These are phyloP conservation scores for Ustilago crameri DNA, from an alignment of 1,284 basidiomycete genomes.

Conservation along the genomic window DNA sequence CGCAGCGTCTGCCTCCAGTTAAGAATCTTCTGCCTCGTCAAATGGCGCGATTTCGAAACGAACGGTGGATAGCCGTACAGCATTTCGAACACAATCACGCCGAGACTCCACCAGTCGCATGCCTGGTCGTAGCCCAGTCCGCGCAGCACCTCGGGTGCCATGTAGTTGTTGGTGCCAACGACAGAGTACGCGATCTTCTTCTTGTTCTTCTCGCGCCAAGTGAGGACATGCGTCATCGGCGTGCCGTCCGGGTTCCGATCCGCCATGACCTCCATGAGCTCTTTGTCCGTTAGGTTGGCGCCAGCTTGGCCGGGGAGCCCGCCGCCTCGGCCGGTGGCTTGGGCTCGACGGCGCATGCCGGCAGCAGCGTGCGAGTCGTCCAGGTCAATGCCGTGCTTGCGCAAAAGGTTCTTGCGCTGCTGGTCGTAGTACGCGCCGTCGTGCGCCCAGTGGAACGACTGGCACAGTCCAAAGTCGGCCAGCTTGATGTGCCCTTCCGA, in stretches of 20 bases:
- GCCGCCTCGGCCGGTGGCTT: conserved; percentile 31
- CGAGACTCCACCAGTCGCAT: conserved; percentile 98
- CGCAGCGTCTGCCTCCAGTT: conserved; percentile 89
- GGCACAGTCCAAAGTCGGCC: conserved; percentile 89
- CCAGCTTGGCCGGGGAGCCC: conserved; percentile 26
- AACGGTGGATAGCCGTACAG: conserved; percentile 81
- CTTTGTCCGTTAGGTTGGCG: conserved; percentile 46
- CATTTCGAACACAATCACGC: conserved; percentile 78
- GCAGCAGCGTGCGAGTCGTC: conserved; percentile 75
- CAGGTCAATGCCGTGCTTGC: conserved; percentile 93
- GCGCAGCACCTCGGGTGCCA: conserved; percentile 94
- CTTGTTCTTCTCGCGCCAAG: conserved; percentile 92
- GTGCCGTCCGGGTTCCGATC: conserved; percentile 63
- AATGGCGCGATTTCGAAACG: conserved; percentile 65
- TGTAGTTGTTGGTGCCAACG: conserved; percentile 73
- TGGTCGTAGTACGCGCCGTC: conserved; percentile 81
- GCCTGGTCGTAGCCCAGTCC: conserved; percentile 86
- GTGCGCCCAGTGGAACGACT: conserved; percentile 66
- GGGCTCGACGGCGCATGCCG: conserved; percentile 28
- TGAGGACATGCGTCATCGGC: conserved; percentile 69
- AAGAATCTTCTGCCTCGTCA: conserved; percentile 71
- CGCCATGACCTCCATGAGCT: conserved; percentile 60
- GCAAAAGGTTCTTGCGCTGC: conserved; percentile 85
- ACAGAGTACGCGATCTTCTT: conserved; percentile 90
- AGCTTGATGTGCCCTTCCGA: conserved; percentile 91